These are phyloP conservation scores for Catharanthus roseus DNA, from an alignment of 257 asterid genomes.

Conservation along the genomic window DNA sequence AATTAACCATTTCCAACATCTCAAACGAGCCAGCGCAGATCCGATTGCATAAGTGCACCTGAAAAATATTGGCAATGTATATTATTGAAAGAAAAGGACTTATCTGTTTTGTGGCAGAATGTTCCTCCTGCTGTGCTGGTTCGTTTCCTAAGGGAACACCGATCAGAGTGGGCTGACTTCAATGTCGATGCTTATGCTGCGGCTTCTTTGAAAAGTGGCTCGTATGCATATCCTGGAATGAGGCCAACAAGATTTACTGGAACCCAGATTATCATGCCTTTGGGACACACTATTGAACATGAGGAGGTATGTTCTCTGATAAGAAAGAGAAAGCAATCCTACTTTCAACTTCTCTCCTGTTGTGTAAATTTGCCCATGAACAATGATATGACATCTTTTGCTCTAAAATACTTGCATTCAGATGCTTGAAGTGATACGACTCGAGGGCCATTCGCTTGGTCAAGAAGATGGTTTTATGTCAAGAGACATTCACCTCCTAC, in stretches of 20 bases:
- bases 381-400: not conserved
- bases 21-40: not conserved
- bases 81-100: not conserved
- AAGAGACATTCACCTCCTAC: slow-evolving; percentile 84
- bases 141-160: slow-evolving; percentile 91
- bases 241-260: slow-evolving; percentile 91
- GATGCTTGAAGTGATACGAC: slow-evolving; percentile 98
- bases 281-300: slow-evolving; percentile 90
- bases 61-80: not conserved
- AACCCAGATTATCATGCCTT: slow-evolving; percentile 90
- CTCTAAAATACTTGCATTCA: slow-evolving; percentile 19
- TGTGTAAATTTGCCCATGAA: not conserved
- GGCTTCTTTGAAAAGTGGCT: slow-evolving; percentile 62
- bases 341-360: not conserved
- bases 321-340: not conserved
- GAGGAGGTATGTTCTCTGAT: slow-evolving; percentile 60
- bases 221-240: slow-evolving; percentile 75
- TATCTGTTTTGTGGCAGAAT: slow-evolving; percentile 42
- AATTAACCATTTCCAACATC: not conserved
- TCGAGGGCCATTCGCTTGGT: slow-evolving; percentile 73
- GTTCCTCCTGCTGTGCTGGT: slow-evolving; percentile 87
- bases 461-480: slow-evolving; percentile 83
- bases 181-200: slow-evolving; percentile 87
- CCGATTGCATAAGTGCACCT: not conserved
- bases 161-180: slow-evolving; percentile 99